Evolutionary conservation across 2,329 filamentous ascomycete species (phyloP), one percentile per base, ranked within the genome.

Genomic region (Elsinoe ampelina): DNA sequence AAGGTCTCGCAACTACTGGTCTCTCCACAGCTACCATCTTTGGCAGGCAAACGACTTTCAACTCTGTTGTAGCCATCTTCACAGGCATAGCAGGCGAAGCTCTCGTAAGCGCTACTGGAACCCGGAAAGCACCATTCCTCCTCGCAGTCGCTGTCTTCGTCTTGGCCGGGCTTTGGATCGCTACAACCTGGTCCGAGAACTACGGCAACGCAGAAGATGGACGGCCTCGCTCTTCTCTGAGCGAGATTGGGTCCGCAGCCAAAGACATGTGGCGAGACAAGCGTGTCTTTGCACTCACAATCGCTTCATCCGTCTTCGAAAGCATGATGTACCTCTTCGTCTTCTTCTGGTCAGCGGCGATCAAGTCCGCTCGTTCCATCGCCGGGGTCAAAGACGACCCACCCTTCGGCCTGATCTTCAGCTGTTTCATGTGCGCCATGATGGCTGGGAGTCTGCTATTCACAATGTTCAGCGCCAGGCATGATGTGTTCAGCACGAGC

Each of bases 271-370:
- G 48, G 48, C 26, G 19, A 11, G 74, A 80, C 62, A 74, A 72
- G 39, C 72, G 75, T 2, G 75, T 83, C 54, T 64, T 80, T 15
- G 72, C 77, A 1, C 69, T 84, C 3, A 74, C 72, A 1, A 66
- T 82, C 41, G 73, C 76, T 2, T 78, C 78, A 3, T 80, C 75
- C 58, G 75, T 81, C 64, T 82, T 83, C 62, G 81, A 84, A 67
- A 80, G 80, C 17, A 75, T 78, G 26, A 80, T 83, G 72, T 83
- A 83, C 63, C 72, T 84, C 10, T 83, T 83, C 63, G 78, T 84
- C 57, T 83, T 82, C 66, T 82, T 81, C 70, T 83, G 80, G 76
- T 78, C 79, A 0, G 76, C 79, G 1, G 75, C 79, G 2, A 68
- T 84, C n/a, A 76, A 42, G 3, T 39, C 32, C 22, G 52, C 52